Conservation (phyloP, 176 grass and related monocot genomes). For the Alopecurus myosuroides region DNA sequence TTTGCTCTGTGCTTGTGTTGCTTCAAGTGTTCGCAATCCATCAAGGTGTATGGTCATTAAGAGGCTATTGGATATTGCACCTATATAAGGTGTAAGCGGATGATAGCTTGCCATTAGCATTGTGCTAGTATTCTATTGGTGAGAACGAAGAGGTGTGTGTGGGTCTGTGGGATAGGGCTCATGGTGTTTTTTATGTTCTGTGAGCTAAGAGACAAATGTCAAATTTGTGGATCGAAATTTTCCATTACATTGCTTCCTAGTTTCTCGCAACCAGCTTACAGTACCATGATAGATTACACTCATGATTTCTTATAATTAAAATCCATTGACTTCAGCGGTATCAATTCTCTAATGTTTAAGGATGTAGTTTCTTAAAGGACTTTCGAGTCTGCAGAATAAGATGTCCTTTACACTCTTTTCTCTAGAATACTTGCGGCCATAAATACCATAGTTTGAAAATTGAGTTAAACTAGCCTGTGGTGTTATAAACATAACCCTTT, state of each 20-base stretch:
- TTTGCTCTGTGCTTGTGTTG: not conserved
- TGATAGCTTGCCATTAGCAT: not conserved
- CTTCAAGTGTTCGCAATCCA: not conserved
- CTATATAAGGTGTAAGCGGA: not conserved
- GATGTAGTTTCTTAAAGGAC: not conserved
- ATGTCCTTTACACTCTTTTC: not conserved
- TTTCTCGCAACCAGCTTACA: not conserved
- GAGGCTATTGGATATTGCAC: not conserved
- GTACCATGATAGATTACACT: not conserved
- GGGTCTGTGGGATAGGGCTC: not conserved
- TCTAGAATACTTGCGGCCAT: not conserved
- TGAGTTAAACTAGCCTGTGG: not conserved
- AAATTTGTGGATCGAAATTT: not conserved
- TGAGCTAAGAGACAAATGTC: not conserved
- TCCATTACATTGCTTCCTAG: not conserved
- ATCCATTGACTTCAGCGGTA: not conserved
- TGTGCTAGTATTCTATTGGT: not conserved
- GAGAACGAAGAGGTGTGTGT: not conserved
- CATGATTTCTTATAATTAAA: not conserved
- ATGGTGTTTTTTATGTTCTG: not conserved
- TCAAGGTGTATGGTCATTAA: not conserved
- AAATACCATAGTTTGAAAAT: not conserved
- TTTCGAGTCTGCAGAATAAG: conserved; percentile 1
- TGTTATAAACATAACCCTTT: not conserved
- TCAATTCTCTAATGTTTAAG: not conserved